Conservation (phyloP, 2,329 filamentous ascomycete genomes). For the Coniochaeta ligniaria region DNA sequence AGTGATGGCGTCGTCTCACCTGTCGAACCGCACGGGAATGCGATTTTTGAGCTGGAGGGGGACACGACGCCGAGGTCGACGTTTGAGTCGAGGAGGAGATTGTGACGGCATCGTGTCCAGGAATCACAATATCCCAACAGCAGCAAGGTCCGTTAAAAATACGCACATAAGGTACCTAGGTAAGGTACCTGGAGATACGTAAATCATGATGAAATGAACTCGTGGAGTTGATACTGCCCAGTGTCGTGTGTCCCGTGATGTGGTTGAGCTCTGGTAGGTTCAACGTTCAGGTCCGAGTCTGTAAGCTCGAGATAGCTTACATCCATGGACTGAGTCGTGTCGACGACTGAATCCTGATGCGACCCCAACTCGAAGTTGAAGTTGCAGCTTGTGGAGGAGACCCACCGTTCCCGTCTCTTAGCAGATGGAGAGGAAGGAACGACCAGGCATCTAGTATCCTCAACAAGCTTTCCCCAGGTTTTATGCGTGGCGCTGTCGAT, state of each 20-base stretch:
- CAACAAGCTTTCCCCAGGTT: neutral
- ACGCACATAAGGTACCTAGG: no score
- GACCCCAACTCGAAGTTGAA: neutral
- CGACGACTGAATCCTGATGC: neutral
- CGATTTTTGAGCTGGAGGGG: constrained; percentile 1
- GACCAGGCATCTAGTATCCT: neutral
- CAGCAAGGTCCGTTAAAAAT: no score
- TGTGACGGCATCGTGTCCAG: neutral
- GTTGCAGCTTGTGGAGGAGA: neutral
- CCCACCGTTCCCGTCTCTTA: neutral
- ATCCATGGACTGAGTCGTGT: neutral
- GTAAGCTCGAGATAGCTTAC: neutral
- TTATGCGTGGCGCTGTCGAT: constrained; percentile 8
- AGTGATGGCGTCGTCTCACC: neutral
- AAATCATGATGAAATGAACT: neutral
- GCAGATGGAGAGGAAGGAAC: neutral
- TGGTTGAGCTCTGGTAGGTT: neutral
- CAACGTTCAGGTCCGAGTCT: neutral
- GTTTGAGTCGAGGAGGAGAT: neutral
- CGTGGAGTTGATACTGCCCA: neutral
- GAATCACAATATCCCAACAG: neutral
- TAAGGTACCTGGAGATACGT: no score
- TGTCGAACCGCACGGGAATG: neutral
- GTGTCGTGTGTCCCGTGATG: neutral
- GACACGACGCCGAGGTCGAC: neutral